Evolutionary conservation across 305 asterid species (phyloP), one percentile per base, ranked within the genome.

Genomic region (Striga hermonthica): DNA sequence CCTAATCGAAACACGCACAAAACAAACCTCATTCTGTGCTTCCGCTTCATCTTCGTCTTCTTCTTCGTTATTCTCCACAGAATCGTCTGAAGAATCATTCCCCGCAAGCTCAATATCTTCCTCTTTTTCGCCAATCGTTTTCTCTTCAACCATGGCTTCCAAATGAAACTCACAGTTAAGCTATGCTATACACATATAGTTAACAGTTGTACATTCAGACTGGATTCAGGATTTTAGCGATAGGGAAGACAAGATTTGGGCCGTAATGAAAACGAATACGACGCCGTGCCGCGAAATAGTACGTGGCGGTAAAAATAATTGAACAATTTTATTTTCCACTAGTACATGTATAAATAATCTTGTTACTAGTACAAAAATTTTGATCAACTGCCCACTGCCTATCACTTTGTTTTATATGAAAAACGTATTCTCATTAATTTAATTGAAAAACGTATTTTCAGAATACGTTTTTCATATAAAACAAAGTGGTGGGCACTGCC

Each of bases 21-120:
- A 65, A 57, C 68, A 48, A 41, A 81, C 95, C 95, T 87, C 87
- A 9, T 79, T 66, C 49, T 74, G 87, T 9, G 66, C 60, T 65
- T 66, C 83, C 31, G 63, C 76, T 48, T 48, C 71, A 35, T 66
- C 75, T 39, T 74, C 75, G 4, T 66, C 82, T 9, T 72, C 87
- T 10, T 66, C 84, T 13, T 76, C 34, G 0, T 73, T 82, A 38
- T 74, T 52, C 16, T 69, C 85, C 49, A 71, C 9, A 14, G 79
- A 77, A 71, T 78, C 79, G 40, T 77, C 88, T 12, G 83, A 75
- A n/a, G 78, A 82, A 63, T 72, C 88, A 37, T 66, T 38, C 36
- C 67, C 84, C 5, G 66, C 55, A 28, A 68, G 81, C 36, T 74
- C 83, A 64, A 61, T 61, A 34, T 72, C 80, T 7, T 76, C 78